Percentiles rank a stretch among this genome's conserved stretches.
phyloP scores from a whole-genome alignment of 192 early-diverging fungal species.

The Ambispora gerdemannii region DNA sequence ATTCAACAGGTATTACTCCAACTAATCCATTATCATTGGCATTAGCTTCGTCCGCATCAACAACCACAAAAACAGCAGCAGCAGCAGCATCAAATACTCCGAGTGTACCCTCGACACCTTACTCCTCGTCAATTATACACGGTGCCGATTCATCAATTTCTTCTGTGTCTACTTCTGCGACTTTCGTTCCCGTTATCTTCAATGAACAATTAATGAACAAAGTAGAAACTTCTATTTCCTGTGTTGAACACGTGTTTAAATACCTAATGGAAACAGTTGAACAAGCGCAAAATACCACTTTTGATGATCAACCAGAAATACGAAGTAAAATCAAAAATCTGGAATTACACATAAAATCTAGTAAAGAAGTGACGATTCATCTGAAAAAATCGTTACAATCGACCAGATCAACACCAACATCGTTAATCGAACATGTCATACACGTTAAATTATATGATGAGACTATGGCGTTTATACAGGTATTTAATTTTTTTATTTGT shows the following conservation, averaged over 20 bases:
- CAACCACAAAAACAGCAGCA: conserved; percentile 27
- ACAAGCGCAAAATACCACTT: neutral
- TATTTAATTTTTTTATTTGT: neutral
- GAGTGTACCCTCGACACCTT: neutral
- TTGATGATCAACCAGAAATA: neutral
- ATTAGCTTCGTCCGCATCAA: conserved; percentile 8
- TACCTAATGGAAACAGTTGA: conserved; percentile 16
- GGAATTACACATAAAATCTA: neutral
- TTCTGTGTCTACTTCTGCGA: neutral
- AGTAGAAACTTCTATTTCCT: conserved; percentile 15
- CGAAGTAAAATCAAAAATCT: conserved; percentile 15
- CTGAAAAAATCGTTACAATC: conserved; percentile 12
- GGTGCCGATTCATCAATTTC: neutral
- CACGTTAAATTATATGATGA: conserved; percentile 19
- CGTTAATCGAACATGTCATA: neutral
- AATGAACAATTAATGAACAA: conserved; percentile 19
- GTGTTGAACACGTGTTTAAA: conserved; percentile 19
- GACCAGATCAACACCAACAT: neutral
- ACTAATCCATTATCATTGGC: neutral
- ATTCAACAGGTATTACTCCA: neutral
- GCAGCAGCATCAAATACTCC: neutral
- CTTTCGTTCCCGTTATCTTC: neutral
- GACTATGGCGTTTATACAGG: conserved; percentile 20
- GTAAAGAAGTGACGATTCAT: conserved; percentile 9
- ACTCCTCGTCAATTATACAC: neutral